A percentile compares a stretch with the other conserved stretches of the same genome.
Evolutionary conservation across 257 asterid genomes (phyloP).

Genomic region (Solanum phureja): DNA sequence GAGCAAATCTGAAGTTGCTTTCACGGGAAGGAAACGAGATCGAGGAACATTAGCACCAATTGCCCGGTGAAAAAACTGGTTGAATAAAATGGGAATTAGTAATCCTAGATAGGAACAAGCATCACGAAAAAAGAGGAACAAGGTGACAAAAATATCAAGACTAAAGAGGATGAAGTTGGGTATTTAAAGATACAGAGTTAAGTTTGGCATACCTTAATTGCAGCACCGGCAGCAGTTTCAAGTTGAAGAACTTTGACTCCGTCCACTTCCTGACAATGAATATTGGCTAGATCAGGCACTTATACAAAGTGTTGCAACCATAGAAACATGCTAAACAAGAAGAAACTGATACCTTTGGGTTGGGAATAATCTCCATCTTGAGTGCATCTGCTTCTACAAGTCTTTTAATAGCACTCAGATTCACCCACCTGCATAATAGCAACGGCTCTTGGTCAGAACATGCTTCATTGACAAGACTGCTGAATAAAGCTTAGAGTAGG

Average conservation of each 20-base stretch:
- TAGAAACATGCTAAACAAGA: neutral
- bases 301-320: neutral
- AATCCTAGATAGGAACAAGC: neutral
- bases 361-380: conserved; percentile 96
- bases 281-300: neutral
- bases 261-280: conserved; percentile 67
- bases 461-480: neutral
- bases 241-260: conserved; percentile 95
- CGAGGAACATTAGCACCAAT: conserved; percentile 96
- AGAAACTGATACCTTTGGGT: conserved; percentile 63
- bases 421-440: conserved; percentile 71
- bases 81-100: neutral
- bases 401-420: conserved; percentile 76
- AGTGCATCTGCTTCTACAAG: conserved; percentile 72
- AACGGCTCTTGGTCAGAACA: neutral
- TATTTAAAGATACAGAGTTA: neutral
- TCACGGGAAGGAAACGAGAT: conserved; percentile 96
- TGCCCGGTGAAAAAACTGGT: conserved; percentile 83
- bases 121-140: neutral
- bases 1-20: conserved; percentile 92
- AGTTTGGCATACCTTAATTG: conserved; percentile 55
- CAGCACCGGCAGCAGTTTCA: conserved; percentile 99
- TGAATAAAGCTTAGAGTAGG: neutral
- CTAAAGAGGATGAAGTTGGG: neutral
- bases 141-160: neutral